These are phyloP conservation scores for Aureobasidium pullulans DNA, from an alignment of 2,329 filamentous ascomycete genomes.

Conservation along the genomic window DNA sequence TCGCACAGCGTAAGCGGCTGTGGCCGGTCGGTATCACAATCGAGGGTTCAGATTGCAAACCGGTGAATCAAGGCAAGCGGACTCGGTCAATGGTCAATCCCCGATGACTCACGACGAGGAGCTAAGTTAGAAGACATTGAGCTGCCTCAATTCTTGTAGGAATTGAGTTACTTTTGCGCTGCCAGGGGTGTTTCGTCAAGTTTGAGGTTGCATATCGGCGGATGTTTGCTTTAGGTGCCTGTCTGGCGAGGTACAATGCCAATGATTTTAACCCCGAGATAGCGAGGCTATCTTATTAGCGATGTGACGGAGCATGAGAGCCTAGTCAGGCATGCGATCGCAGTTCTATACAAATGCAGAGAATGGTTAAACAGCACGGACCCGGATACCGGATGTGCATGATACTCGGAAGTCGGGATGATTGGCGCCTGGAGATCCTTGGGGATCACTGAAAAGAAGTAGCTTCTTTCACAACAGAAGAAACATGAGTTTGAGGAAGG, in stretches of 20 bases:
- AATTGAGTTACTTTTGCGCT: too few species aligned
- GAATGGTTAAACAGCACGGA: constrained; percentile 3
- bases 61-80: not conserved
- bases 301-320: not conserved
- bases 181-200: too few species aligned
- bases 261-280: too few species aligned
- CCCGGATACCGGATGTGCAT: not conserved
- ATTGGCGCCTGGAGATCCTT: not conserved
- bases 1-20: not conserved
- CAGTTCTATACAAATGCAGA: not conserved
- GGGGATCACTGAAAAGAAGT: not conserved
- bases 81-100: not conserved
- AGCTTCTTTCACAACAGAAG: not conserved
- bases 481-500: not conserved
- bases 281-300: too few species aligned
- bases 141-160: too few species aligned
- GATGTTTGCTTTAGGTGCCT: too few species aligned
- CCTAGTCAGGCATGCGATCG: not conserved
- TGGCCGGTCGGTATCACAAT: not conserved
- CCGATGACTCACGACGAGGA: not conserved
- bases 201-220: too few species aligned
- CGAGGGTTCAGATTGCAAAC: not conserved
- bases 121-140: not conserved
- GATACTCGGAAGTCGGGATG: not conserved
- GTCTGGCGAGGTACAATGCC: too few species aligned